Base-by-base conservation (phyloP, 163 green algal species). In the Scenedesmus sp. region DNA sequence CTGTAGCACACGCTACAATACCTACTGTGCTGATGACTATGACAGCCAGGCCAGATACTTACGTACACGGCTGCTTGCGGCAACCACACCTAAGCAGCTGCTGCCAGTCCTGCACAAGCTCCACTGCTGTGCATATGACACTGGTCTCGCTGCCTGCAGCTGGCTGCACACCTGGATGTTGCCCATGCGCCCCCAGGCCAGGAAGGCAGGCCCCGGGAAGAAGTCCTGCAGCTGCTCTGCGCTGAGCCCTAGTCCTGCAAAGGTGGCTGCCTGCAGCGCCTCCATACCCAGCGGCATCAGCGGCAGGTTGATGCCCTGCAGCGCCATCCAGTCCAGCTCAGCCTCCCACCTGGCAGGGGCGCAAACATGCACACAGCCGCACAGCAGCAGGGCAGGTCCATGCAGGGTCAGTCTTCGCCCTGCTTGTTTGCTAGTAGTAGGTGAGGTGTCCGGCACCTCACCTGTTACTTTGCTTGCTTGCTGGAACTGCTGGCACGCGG, bases 301-400 rank as follows among this genome's bases (percentile, higher is more conserved):
- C 23, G 94, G 90, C 77, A 95, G 64, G 92, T 96, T 96, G 90
- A 96, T 93, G 82, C 93, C 93, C 70, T 96, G 91, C 81, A 96
- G 91, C 23, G 94, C 94, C 94, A 95, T 96, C 94, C 93, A 95
- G 90, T 96, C 94, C n/a, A 96, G 82, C 92, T 96, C 94, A 52
- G 57, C 46, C 83, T 96, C 92, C 94, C 94, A 96, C 83, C 89
- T 90, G 55, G 16, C 82, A 67, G 4, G 70, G 9, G 16, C 3
- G 70, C 67, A 77, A 2, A 73, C 16, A 18, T 6, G 23, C 70
- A 79, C 1, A 13, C 23, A 79, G 23, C 46, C 34, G 13, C 4
- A 56, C 8, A 10, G 8, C 12, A 60, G 77, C 77, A 84, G 34
- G 62, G 62, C 62, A 46, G 34, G 34, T 46, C 15, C 54, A 34